These are phyloP conservation scores for Candida glucosophila DNA, from an alignment of 1,139 yeast species.

Conservation along the genomic window DNA sequence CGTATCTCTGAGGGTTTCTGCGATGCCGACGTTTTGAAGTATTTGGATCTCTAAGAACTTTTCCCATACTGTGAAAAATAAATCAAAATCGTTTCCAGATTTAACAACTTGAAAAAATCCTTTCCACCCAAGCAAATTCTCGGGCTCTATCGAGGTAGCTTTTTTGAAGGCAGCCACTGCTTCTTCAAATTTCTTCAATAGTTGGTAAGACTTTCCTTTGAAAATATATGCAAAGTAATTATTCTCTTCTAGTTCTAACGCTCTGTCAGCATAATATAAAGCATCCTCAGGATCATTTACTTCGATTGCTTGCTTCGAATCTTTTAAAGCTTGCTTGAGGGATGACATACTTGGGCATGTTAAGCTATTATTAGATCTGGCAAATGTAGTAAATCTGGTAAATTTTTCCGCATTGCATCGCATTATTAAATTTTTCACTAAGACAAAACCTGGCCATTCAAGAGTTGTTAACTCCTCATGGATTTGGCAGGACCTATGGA, in stretches of 20 bases:
- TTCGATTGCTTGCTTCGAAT: constrained; percentile 52
- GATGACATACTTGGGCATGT: constrained; percentile 3
- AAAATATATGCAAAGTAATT: constrained; percentile 62
- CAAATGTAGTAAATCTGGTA: no score
- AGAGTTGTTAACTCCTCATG: no score
- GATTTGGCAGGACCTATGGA: no score
- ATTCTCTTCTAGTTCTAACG: constrained; percentile 43
- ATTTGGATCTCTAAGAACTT: constrained; percentile 12
- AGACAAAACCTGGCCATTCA: no score
- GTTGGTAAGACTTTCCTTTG: constrained; percentile 50
- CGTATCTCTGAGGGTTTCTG: constrained; percentile 41
- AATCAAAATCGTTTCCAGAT: constrained; percentile 25
- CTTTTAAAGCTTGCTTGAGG: constrained; percentile 42
- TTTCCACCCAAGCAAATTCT: constrained; percentile 68
- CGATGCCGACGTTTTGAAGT: constrained; percentile 28
- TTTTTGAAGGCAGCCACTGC: constrained; percentile 40
- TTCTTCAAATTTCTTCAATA: constrained; percentile 25
- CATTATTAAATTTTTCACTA: no score
- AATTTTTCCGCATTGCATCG: no score
- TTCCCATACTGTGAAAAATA: constrained; percentile 40
- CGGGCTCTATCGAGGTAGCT: constrained; percentile 52
- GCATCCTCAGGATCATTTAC: constrained; percentile 52
- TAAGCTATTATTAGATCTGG: no score
- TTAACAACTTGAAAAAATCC: constrained; percentile 50
- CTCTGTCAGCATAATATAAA: constrained; percentile 41